Percentiles rank a stretch among this genome's conserved stretches.
Evolutionary conservation across 192 early-diverging fungal species (phyloP).

Genomic region (Backusella macrospora): DNA sequence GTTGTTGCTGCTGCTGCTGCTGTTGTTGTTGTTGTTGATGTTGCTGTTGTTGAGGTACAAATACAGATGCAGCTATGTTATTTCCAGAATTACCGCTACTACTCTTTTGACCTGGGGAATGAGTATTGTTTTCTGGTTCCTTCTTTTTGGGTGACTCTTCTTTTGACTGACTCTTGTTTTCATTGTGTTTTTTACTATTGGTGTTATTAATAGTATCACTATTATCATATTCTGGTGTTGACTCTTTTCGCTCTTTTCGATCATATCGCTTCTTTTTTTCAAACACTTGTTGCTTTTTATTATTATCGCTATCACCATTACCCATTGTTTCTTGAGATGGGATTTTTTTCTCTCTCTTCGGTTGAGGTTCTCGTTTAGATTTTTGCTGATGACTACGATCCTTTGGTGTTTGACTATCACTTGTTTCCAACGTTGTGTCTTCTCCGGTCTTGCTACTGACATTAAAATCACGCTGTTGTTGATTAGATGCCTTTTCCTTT

Average conservation of each 20-base stretch:
- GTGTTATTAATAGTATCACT: background rate
- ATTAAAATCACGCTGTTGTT: background rate
- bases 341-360: background rate
- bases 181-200: background rate
- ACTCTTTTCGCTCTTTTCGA: too few species aligned
- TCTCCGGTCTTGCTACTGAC: background rate
- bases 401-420: background rate
- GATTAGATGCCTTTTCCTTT: background rate
- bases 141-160: background rate
- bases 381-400: background rate
- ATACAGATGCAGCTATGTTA: background rate
- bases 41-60: background rate
- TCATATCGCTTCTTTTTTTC: too few species aligned
- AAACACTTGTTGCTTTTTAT: background rate
- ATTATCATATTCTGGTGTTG: background rate
- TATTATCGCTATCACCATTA: background rate
- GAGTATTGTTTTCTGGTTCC: background rate
- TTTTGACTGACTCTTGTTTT: background rate
- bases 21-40: background rate
- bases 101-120: too few species aligned
- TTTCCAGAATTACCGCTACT: background rate
- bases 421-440: background rate
- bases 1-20: background rate
- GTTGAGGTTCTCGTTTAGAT: background rate
- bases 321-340: too few species aligned